phyloP scores from a whole-genome alignment of 306 rosid genomes.

The Cucurbita maxima region DNA sequence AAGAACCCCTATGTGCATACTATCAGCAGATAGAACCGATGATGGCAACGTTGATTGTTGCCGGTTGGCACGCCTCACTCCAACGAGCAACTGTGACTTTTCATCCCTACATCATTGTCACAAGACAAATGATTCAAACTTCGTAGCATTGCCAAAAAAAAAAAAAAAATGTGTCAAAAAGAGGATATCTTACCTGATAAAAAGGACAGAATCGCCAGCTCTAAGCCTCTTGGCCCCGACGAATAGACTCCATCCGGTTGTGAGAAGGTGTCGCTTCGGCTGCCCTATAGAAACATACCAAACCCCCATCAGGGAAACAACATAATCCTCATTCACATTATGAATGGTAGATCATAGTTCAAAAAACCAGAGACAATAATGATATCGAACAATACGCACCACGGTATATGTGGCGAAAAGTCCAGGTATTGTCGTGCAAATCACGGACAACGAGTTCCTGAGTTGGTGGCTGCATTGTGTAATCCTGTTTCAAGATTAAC shows the following conservation, averaged over 20 bases:
- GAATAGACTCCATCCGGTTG: constrained; percentile 94
- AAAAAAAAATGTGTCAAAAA: background rate
- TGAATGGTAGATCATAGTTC: background rate
- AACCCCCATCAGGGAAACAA: background rate
- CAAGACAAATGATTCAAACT: background rate
- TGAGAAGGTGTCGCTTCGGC: constrained; percentile 95
- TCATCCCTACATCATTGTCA: constrained; percentile 47
- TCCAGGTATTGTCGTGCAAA: constrained; percentile 82
- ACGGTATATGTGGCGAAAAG: constrained; percentile 83
- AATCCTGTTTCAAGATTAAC: constrained; percentile 39
- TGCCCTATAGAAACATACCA: constrained; percentile 39
- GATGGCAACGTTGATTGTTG: constrained; percentile 87
- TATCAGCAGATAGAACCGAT: constrained; percentile 89
- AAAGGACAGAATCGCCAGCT: constrained; percentile 89
- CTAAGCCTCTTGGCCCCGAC: constrained; percentile 80
- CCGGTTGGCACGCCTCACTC: constrained; percentile 85
- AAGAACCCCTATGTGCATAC: constrained; percentile 98
- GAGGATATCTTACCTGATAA: constrained; percentile 44
- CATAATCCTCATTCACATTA: background rate
- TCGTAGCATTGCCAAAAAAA: background rate
- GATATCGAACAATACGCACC: constrained; percentile 33
- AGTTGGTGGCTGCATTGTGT: constrained; percentile 75
- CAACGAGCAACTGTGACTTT: constrained; percentile 75
- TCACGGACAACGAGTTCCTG: constrained; percentile 85
- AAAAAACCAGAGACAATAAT: background rate